Evolutionary conservation across 345 rosid species (phyloP).

Genomic region (Schrenkiella parvula): DNA sequence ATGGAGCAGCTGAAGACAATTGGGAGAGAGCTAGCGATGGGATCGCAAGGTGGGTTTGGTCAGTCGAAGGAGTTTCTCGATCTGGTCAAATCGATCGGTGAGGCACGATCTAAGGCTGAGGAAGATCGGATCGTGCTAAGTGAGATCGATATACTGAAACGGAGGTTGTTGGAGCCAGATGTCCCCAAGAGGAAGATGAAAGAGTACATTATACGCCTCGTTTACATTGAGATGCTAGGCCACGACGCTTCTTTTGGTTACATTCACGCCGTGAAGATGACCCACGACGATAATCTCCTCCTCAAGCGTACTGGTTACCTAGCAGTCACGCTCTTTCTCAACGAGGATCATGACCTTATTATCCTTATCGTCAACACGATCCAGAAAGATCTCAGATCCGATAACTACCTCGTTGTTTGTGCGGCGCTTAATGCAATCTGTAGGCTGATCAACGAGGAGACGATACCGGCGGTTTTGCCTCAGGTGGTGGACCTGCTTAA

Average conservation of each 20-base stretch:
- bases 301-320: constrained; percentile 95
- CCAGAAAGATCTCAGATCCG: constrained; percentile 95
- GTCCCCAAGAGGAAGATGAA: constrained; percentile 94
- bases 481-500: constrained; percentile 82
- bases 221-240: constrained; percentile 96
- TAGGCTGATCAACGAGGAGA: constrained; percentile 92
- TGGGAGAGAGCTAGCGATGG: constrained; percentile 98
- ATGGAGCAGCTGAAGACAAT: constrained; percentile 97
- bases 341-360: constrained; percentile 93
- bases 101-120: constrained; percentile 97
- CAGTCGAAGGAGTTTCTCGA: constrained; percentile 96
- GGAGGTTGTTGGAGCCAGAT: constrained; percentile 80
- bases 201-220: constrained; percentile 81
- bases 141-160: constrained; percentile 91
- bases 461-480: constrained; percentile 93
- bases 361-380: constrained; percentile 92
- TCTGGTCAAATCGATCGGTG: constrained; percentile 95
- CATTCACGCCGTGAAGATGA: constrained; percentile 99
- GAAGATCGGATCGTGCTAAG: constrained; percentile 92
- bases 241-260: constrained; percentile 98
- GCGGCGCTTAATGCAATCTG: constrained; percentile 90
- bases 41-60: constrained; percentile 94
- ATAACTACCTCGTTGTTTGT: constrained; percentile 80
- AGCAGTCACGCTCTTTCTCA: constrained; percentile 86
- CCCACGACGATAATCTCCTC: constrained; percentile 74